Percentiles rank a stretch among this genome's conserved stretches.
phyloP scores from a whole-genome alignment of 2,329 filamentous ascomycete species.

The Coniella vitis region DNA sequence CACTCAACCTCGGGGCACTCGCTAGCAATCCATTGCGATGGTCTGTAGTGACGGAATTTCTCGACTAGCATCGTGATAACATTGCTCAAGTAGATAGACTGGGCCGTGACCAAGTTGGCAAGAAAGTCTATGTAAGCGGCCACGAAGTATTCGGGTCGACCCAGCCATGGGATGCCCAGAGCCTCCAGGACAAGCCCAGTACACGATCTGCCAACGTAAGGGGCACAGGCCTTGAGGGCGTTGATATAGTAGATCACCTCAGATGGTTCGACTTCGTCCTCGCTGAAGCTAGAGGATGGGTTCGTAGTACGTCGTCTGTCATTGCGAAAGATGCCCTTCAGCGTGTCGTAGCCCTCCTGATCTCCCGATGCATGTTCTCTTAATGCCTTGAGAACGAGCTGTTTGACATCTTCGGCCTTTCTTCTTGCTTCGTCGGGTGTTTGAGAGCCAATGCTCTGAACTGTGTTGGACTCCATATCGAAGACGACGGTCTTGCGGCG shows the following conservation, averaged over 20 bases:
- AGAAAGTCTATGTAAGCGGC: conserved; percentile 63
- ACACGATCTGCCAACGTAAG: conserved; percentile 53
- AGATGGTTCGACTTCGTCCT: conserved; percentile 44
- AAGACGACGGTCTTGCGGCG: conserved; percentile 50
- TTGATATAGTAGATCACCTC: conserved; percentile 55
- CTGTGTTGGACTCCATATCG: conserved; percentile 50
- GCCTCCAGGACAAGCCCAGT: conserved; percentile 52
- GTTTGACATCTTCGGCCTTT: conserved; percentile 50
- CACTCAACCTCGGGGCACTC: conserved; percentile 54
- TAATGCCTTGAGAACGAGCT: conserved; percentile 47
- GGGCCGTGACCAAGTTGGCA: conserved; percentile 69
- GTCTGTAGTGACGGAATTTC: conserved; percentile 56
- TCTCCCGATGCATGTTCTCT: conserved; percentile 51
- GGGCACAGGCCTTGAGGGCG: conserved; percentile 55
- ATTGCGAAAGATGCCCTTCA: conserved; percentile 52
- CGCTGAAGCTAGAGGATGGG: conserved; percentile 26
- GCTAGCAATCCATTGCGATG: conserved; percentile 40
- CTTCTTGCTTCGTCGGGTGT: conserved; percentile 49
- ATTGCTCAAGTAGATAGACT: conserved; percentile 67
- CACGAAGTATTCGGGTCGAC: conserved; percentile 57
- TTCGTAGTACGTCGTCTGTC: conserved; percentile 34
- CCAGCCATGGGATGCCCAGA: conserved; percentile 58
- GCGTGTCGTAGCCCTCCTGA: conserved; percentile 53
- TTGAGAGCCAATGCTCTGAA: conserved; percentile 47
- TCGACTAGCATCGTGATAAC: conserved; percentile 76